These are phyloP conservation scores for Suillus ampliporus DNA, from an alignment of 768 basidiomycete genomes.

Conservation along the genomic window DNA sequence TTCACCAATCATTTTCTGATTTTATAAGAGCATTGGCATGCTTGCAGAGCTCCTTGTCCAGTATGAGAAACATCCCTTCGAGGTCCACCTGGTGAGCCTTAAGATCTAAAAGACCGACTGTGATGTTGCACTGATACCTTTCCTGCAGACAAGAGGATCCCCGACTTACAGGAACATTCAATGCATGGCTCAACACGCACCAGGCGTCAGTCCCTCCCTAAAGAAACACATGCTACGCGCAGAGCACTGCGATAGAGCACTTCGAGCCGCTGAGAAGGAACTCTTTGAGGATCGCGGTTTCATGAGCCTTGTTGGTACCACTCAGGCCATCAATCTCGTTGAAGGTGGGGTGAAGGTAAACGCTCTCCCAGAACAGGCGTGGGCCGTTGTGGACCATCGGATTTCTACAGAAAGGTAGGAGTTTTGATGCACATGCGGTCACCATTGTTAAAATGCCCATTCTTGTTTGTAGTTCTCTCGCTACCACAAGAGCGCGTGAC, in stretches of 20 bases:
- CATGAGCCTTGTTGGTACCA: conserved; percentile 63
- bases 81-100: conserved; percentile 51
- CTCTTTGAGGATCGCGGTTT: conserved; percentile 17
- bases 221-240: conserved; percentile 49
- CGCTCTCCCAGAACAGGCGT: conserved; percentile 77
- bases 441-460: background rate
- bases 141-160: conserved; percentile 53
- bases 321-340: conserved; percentile 78
- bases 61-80: conserved; percentile 69
- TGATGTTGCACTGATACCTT: background rate
- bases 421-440: background rate
- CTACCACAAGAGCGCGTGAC: conserved; percentile 50
- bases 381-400: conserved; percentile 74
- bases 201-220: conserved; percentile 53
- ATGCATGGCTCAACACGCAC: conserved; percentile 69
- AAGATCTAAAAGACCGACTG: conserved; percentile 20
- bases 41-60: conserved; percentile 71
- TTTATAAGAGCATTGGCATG: conserved; percentile 74
- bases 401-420: conserved; percentile 63
- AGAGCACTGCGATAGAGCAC: conserved; percentile 20
- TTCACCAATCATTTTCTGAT: conserved; percentile 10
- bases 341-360: conserved; percentile 76
- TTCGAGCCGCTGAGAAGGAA: conserved; percentile 9
- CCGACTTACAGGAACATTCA: conserved; percentile 66
- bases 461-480: conserved; percentile 38